Percentiles rank a stretch among this genome's conserved stretches.
Evolutionary conservation across 306 rosid species (phyloP).

Genomic region (Inga laurina): DNA sequence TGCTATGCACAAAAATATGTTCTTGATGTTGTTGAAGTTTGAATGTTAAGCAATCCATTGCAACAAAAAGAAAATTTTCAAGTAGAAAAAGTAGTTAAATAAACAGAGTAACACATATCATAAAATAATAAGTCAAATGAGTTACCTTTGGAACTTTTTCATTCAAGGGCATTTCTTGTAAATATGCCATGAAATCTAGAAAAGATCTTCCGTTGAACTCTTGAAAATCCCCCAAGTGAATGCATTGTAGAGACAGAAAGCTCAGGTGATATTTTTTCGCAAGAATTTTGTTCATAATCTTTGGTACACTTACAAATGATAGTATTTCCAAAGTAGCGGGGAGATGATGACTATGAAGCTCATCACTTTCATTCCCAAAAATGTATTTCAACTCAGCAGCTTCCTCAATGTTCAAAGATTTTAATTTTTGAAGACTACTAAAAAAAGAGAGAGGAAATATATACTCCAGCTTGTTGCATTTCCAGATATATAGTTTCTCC

Average conservation of each 20-base stretch:
- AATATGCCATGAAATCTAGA: background rate
- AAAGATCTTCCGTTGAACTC: background rate
- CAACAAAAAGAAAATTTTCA: background rate
- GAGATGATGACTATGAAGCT: background rate
- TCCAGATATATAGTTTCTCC: too few species aligned
- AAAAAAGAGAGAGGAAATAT: background rate
- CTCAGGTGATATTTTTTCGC: background rate
- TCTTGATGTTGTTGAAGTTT: background rate
- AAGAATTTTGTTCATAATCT: background rate
- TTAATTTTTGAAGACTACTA: background rate
- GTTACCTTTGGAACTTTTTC: background rate
- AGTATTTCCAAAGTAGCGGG: background rate
- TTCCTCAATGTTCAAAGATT: background rate
- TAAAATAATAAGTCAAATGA: background rate
- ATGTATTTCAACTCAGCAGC: background rate
- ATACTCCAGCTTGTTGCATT: background rate
- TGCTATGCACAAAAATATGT: background rate
- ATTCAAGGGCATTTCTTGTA: background rate
- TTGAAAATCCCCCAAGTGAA: background rate
- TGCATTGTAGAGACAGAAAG: background rate
- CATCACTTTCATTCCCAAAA: too few species aligned
- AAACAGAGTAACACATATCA: background rate
- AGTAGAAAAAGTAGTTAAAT: background rate
- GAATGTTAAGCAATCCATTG: background rate
- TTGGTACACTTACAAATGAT: fast-evolving